Evolutionary conservation across 306 rosid genomes (phyloP).

Genomic region (Rubus idaeus): DNA sequence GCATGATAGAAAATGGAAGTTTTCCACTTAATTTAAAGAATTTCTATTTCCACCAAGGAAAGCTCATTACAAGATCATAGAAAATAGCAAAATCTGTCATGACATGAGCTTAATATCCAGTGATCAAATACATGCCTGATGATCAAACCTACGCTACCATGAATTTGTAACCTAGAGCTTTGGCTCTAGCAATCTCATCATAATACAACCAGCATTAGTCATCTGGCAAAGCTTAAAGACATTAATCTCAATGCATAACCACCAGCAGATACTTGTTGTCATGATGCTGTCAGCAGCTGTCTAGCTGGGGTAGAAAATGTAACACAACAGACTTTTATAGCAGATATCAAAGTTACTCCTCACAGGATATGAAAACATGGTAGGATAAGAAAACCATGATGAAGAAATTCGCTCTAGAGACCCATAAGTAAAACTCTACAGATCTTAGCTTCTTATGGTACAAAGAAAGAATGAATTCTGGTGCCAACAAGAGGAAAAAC

Average conservation of each 20-base stretch:
- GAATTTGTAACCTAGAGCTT: background rate
- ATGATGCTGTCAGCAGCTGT: background rate
- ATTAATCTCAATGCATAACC: background rate
- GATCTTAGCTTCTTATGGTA: background rate
- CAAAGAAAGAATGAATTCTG: background rate
- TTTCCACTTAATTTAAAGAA: background rate
- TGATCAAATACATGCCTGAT: background rate
- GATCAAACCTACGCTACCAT: background rate
- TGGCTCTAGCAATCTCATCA: background rate
- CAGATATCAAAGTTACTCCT: background rate
- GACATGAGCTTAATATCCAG: background rate
- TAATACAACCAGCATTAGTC: background rate
- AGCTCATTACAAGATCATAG: conserved; percentile 1
- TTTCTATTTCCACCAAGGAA: conserved; percentile 1
- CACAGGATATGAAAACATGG: background rate
- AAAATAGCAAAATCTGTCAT: conserved; percentile 6
- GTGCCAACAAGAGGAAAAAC: background rate
- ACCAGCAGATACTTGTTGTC: background rate
- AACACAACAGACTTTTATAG: background rate
- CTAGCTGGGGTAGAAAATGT: background rate
- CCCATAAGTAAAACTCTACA: background rate
- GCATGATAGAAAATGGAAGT: background rate
- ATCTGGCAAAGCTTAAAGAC: background rate
- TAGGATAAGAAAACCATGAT: background rate
- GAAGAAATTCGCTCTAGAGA: background rate